phyloP scores from a whole-genome alignment of 208 protist species.

The Trypanosoma lewisi region DNA sequence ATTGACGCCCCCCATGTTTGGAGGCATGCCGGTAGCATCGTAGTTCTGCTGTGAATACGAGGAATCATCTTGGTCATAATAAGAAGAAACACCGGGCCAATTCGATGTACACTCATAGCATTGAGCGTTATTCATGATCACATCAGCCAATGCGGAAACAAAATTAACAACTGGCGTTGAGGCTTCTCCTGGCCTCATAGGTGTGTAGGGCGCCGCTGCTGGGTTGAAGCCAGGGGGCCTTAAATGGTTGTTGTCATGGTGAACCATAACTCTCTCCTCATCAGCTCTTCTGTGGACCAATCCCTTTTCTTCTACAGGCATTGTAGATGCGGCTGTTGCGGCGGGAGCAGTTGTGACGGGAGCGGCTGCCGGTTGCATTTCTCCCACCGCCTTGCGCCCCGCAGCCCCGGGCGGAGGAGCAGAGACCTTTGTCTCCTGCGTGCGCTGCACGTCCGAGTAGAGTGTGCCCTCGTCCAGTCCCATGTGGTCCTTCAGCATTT shows the following conservation, averaged over 20 bases:
- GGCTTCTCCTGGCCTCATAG: slow-evolving; percentile 32
- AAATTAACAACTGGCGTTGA: slow-evolving; percentile 56
- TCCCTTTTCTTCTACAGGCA: slow-evolving; percentile 14
- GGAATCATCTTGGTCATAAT: slow-evolving; percentile 73
- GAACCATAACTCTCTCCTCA: slow-evolving; percentile 16
- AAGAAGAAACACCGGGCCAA: slow-evolving; percentile 54
- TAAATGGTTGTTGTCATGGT: slow-evolving; percentile 24
- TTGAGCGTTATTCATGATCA: slow-evolving; percentile 40
- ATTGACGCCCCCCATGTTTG: slow-evolving; percentile 10
- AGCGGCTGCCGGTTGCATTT: slow-evolving; percentile 14
- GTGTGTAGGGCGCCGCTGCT: slow-evolving; percentile 46
- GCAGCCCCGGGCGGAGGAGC: slow-evolving; percentile 11
- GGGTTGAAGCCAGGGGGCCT: slow-evolving; percentile 24
- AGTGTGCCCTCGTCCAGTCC: slow-evolving; percentile 69
- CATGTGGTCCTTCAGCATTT: slow-evolving; percentile 37
- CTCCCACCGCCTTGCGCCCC: slow-evolving; percentile 17
- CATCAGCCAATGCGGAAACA: slow-evolving; percentile 44
- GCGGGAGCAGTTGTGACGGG: slow-evolving; percentile 5
- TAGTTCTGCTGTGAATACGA: slow-evolving; percentile 45
- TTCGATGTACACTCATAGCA: slow-evolving; percentile 44
- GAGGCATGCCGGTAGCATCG: slow-evolving; percentile 15
- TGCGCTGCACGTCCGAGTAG: slow-evolving; percentile 75
- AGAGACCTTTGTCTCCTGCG: slow-evolving; percentile 21
- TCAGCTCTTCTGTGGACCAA: slow-evolving; percentile 11
- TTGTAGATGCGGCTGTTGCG: slow-evolving; percentile 1